A percentile compares a stretch with the other conserved stretches of the same genome.
Conservation (phyloP, 2,329 filamentous ascomycete species). For the Sporothrix humicola region DNA sequence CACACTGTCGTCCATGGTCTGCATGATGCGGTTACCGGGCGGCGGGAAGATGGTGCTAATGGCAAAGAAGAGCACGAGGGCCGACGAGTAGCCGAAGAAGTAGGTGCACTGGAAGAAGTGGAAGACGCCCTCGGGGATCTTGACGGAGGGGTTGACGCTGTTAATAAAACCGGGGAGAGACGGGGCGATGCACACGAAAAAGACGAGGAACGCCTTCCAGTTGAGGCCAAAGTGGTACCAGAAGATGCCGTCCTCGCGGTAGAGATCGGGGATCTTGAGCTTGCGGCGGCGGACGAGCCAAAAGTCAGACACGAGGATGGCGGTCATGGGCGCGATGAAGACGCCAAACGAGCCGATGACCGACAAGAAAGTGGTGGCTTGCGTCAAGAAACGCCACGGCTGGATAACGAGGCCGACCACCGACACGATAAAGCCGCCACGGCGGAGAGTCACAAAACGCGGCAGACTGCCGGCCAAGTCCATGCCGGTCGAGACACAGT, state of each 20-base stretch:
- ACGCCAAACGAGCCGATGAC: constrained; percentile 51
- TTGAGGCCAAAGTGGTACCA: constrained; percentile 34
- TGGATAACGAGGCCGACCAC: constrained; percentile 53
- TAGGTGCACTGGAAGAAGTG: constrained; percentile 29
- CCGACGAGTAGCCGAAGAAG: constrained; percentile 22
- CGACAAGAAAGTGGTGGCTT: constrained; percentile 53
- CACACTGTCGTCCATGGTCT: constrained; percentile 24
- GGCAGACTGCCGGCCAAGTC: constrained; percentile 60
- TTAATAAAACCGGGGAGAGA: constrained; percentile 22
- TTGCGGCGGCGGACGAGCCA: constrained; percentile 45
- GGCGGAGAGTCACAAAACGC: constrained; percentile 60
- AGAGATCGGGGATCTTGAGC: constrained; percentile 43
- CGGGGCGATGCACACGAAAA: constrained; percentile 15
- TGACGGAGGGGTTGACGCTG: constrained; percentile 10
- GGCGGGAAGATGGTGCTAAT: constrained; percentile 24
- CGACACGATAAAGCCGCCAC: constrained; percentile 57
- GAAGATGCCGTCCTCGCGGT: constrained; percentile 32
- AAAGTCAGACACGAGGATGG: constrained; percentile 32
- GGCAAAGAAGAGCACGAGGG: constrained; percentile 1
- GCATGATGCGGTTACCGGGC: constrained; percentile 27
- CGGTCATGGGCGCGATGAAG: constrained; percentile 35
- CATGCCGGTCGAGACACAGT: constrained; percentile 58
- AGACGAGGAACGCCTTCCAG: constrained; percentile 26
- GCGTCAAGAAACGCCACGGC: constrained; percentile 58
- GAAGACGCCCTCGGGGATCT: constrained; percentile 15